Percentiles rank a stretch among this genome's conserved stretches.
Evolutionary conservation across 2,329 filamentous ascomycete species (phyloP).

Genomic region (Dothidotthia symphoricarpi): DNA sequence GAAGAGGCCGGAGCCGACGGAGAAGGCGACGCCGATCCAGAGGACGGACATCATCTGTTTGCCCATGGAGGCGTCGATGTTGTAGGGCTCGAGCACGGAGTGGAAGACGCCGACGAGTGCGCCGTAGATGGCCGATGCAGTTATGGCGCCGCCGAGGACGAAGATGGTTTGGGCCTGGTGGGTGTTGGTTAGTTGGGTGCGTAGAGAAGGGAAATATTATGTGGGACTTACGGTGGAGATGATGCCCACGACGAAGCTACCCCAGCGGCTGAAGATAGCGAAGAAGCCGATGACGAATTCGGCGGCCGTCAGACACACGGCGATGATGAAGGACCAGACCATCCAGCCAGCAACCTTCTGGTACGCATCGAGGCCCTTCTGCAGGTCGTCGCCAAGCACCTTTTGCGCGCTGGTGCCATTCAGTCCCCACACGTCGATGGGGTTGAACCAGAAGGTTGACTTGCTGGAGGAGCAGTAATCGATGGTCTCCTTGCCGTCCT

Average conservation of each 20-base stretch:
- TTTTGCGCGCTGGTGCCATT: conserved; percentile 53
- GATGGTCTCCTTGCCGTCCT: conserved; percentile 50
- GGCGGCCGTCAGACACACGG: conserved; percentile 65
- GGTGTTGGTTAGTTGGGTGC: conserved; percentile 14
- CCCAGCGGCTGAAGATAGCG: conserved; percentile 76
- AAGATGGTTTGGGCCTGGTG: conserved; percentile 53
- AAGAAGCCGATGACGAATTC: conserved; percentile 78
- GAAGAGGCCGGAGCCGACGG: conserved; percentile 74
- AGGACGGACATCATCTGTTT: conserved; percentile 66
- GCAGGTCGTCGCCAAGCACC: conserved; percentile 64
- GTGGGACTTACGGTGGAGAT: conserved; percentile 62
- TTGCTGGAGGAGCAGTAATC: conserved; percentile 67
- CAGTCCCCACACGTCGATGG: conserved; percentile 65
- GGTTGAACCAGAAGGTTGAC: conserved; percentile 74
- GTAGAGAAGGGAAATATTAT: conserved; percentile 19
- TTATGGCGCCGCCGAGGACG: conserved; percentile 64
- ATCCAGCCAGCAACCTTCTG: conserved; percentile 75
- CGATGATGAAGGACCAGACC: conserved; percentile 74
- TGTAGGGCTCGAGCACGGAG: conserved; percentile 66
- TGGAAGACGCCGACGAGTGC: conserved; percentile 69
- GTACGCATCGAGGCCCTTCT: conserved; percentile 69
- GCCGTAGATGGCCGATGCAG: conserved; percentile 72
- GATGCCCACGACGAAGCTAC: conserved; percentile 80
- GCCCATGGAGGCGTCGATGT: conserved; percentile 67
- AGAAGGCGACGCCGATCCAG: conserved; percentile 80